phyloP scores from a whole-genome alignment of 208 protist genomes.

The Wallacemonas sp. region DNA sequence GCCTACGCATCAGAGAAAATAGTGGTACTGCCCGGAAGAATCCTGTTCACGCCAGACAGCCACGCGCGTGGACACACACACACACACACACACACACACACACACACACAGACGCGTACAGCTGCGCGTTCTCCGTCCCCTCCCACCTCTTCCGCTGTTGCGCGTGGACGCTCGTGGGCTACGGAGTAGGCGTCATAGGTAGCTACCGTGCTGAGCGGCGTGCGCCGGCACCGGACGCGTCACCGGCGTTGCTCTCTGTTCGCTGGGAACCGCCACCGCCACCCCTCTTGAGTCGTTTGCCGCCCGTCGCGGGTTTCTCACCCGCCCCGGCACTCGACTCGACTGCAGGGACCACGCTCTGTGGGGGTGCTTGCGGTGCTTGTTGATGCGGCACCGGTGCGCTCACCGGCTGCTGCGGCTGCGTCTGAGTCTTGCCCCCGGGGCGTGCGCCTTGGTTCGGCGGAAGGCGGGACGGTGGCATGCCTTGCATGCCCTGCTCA shows the following conservation, averaged over 20 bases:
- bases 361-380: constrained; percentile 22
- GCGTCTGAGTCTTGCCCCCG: constrained; percentile 4
- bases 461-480: constrained; percentile 14
- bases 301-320: constrained; percentile 19
- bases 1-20: too few relatives aligned
- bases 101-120: too few relatives aligned
- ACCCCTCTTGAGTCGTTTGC: constrained; percentile 50
- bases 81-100: too few relatives aligned
- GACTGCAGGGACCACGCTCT: constrained; percentile 33
- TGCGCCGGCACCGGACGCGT: constrained; percentile 1
- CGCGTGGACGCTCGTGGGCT: too few relatives aligned
- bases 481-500: constrained; percentile 22
- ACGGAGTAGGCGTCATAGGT: too few relatives aligned
- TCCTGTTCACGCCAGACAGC: too few relatives aligned
- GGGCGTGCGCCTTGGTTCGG: constrained; percentile 19
- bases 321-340: constrained; percentile 29
- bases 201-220: background rate
- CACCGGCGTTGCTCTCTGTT: constrained; percentile 13
- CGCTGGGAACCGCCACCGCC: constrained; percentile 31
- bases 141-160: too few relatives aligned
- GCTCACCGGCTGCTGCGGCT: constrained; percentile 21
- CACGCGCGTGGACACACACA: too few relatives aligned
- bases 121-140: too few relatives aligned
- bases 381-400: constrained; percentile 7
- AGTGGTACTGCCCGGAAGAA: too few relatives aligned